A percentile compares a stretch with the other conserved stretches of the same genome.
Conservation (phyloP, 225 moss, liverwort and hornwort species). For the Thuidium tamariscinum region DNA sequence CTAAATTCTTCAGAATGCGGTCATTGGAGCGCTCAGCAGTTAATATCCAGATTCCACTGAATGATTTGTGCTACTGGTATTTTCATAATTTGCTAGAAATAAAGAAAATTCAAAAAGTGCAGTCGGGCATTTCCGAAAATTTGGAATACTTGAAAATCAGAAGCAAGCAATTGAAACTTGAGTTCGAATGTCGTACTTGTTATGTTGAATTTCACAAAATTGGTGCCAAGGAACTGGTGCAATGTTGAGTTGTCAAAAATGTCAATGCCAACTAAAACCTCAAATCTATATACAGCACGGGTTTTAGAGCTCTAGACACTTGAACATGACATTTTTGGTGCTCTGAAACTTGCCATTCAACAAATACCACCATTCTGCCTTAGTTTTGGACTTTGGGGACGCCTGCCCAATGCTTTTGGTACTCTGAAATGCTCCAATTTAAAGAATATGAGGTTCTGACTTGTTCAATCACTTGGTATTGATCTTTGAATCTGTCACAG, state of each 20-base stretch:
- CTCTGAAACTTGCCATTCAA: background rate
- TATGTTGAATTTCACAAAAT: background rate
- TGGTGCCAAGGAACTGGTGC: background rate
- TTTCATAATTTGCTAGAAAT: too few species aligned
- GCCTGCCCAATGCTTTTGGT: background rate
- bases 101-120: background rate
- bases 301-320: background rate
- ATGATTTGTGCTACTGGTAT: too few species aligned
- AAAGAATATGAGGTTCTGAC: background rate
- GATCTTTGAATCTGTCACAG: background rate
- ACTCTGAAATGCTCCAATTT: background rate
- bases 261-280: background rate
- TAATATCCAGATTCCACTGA: background rate
- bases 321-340: background rate
- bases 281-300: background rate
- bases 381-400: too few species aligned
- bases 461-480: background rate
- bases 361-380: background rate
- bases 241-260: background rate
- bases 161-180: background rate
- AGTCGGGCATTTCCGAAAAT: background rate
- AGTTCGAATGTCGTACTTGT: background rate
- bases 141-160: background rate
- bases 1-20: background rate
- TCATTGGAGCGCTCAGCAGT: background rate